Base-by-base conservation (phyloP, 768 basidiomycete genomes). In the Boletus rubescentipes region DNA sequence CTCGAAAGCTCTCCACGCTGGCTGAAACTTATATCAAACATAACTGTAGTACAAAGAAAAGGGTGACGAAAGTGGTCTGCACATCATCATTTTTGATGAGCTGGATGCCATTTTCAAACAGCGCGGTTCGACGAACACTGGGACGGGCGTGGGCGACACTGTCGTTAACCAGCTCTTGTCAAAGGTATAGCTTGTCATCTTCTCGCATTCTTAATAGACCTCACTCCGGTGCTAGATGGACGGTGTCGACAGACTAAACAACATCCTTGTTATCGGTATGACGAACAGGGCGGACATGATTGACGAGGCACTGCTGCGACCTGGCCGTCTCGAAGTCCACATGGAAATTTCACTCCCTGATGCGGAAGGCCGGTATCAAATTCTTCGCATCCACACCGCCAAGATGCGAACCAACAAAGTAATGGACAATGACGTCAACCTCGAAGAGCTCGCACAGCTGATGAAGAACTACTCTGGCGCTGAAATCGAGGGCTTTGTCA, bases 11-110 rank as follows among this genome's bases (percentile, higher is more conserved):
- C 16, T 30, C 2, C 9, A 31, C 37, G 9, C 31, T 3, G 1
- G 12, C 30, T 11, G 11, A 39, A 10, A 35, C 29, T 52, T 11
- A 54, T 36, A 10, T 51, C 60, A 30, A 64, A 10, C 6, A n/a
- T 21, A 10, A 2, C 12, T 23, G 5, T 60, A 95, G 91, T 98
- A 95, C 77, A 98, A 97, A 71, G 92, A 91, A 61, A 98, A 98
- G 72, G 91, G 88, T 8, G 96, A 98, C 60, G 95, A 98, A 61
- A 96, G 93, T 72, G 94, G 93, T 4, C 74, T 99, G 43, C 97
- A 99, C 66, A 98, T 99, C 75, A 98, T 99, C 75, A 99, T 99
- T 57, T 99, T 99, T 65, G 97, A 99, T 69, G 97, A 99, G 73
- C 72, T 99, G 62, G 97, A 99, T 66, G 97, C 97, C 15, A 91